Evolutionary conservation across 345 rosid species (phyloP).

Genomic region (Bruguiera gymnorhiza): DNA sequence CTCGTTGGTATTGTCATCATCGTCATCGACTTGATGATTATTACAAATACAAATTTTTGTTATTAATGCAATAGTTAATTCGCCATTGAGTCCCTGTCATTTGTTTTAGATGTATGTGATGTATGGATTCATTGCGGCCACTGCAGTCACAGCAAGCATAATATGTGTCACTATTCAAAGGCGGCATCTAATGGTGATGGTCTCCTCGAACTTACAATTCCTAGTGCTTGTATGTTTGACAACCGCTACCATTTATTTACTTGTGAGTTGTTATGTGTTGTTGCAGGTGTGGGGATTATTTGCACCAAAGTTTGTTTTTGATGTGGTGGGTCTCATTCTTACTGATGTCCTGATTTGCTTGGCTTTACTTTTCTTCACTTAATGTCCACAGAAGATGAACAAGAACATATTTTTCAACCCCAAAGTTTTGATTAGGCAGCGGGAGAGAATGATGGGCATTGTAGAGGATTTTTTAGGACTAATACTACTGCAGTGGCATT

Average conservation of each 20-base stretch:
- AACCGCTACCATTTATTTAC: neutral
- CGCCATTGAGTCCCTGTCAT: no score
- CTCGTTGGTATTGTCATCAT: neutral
- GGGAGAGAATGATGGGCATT: no score
- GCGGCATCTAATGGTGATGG: constrained; percentile 82
- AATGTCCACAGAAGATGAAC: no score
- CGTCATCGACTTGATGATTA: no score
- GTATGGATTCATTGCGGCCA: constrained; percentile 55
- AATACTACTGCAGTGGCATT: no score
- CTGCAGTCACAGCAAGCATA: constrained; percentile 57
- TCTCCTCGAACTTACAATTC: neutral
- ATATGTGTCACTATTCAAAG: constrained; percentile 79
- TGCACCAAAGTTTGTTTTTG: constrained; percentile 90
- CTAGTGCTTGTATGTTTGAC: neutral
- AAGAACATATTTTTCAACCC: no score
- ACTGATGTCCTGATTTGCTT: constrained; percentile 58
- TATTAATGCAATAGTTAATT: no score
- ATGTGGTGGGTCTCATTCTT: constrained; percentile 65
- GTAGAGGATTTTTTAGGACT: no score
- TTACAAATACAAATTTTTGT: no score
- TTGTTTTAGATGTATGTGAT: constrained; percentile 63
- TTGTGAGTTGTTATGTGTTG: neutral
- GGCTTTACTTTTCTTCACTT: constrained; percentile 52
- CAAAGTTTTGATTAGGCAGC: no score
- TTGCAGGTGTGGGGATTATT: constrained; percentile 95